A percentile compares a stretch with the other conserved stretches of the same genome.
These are phyloP conservation scores for Torulaspora maleeae DNA, from an alignment of 805 yeast genomes.

Conservation along the genomic window DNA sequence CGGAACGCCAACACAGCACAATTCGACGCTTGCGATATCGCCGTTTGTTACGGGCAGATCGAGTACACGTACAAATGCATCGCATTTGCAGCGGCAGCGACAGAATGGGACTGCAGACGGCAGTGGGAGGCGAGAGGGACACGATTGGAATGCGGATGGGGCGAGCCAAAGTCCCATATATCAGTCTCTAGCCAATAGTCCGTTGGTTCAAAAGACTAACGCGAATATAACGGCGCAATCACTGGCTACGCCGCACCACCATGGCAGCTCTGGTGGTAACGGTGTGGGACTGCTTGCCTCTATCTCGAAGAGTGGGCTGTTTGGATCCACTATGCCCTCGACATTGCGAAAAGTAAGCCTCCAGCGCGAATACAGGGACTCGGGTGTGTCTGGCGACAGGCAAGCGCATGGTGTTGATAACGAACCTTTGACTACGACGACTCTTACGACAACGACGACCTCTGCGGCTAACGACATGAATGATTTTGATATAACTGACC, in stretches of 20 bases:
- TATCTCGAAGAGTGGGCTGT: slow-evolving; percentile 26
- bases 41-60: slow-evolving; percentile 48
- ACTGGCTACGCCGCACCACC: slow-evolving; percentile 43
- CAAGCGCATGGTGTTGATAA: slow-evolving; percentile 2
- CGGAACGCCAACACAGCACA: slow-evolving; percentile 53
- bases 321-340: slow-evolving; percentile 31
- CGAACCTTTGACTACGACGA: slow-evolving; percentile 12
- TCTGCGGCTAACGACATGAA: slow-evolving; percentile 18
- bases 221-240: slow-evolving; percentile 26
- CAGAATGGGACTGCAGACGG: slow-evolving; percentile 2
- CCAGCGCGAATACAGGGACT: slow-evolving; percentile 22
- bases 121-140: background rate
- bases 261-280: slow-evolving; percentile 26
- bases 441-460: slow-evolving; percentile 22
- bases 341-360: slow-evolving; percentile 30
- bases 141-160: slow-evolving; percentile 9
- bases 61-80: slow-evolving; percentile 25
- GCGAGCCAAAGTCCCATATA: slow-evolving; percentile 6
- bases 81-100: slow-evolving; percentile 7
- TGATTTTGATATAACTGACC: slow-evolving; percentile 27
- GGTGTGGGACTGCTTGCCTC: slow-evolving; percentile 25
- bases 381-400: slow-evolving; percentile 5
- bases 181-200: slow-evolving; percentile 23
- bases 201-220: slow-evolving; percentile 23
- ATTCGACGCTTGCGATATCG: slow-evolving; percentile 68